Conservation (phyloP, 768 basidiomycete species). For the Tricholoma furcatifolium region DNA sequence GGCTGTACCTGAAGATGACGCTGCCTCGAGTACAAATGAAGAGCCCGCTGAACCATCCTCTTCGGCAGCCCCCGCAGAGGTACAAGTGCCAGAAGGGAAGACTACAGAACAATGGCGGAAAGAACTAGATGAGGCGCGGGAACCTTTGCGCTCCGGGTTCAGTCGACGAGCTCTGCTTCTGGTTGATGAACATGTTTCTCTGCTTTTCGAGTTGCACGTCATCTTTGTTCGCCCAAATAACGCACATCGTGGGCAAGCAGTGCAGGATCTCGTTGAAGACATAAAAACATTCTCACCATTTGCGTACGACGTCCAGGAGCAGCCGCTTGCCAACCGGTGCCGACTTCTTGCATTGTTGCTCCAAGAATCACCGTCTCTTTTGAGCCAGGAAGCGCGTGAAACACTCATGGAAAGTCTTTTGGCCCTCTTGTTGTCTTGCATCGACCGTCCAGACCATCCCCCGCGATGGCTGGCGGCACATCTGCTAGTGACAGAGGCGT, state of each 20-base stretch:
- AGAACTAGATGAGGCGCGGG: slow-evolving; percentile 64
- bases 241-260: slow-evolving; percentile 60
- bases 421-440: slow-evolving; percentile 60
- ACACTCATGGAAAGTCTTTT: slow-evolving; percentile 68
- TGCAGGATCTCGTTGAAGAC: slow-evolving; percentile 75
- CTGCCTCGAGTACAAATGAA: slow-evolving; percentile 22
- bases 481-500: slow-evolving; percentile 81
- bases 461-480: slow-evolving; percentile 90
- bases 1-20: slow-evolving; percentile 24
- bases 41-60: slow-evolving; percentile 27
- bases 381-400: slow-evolving; percentile 51
- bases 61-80: slow-evolving; percentile 13
- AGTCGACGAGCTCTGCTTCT: slow-evolving; percentile 71
- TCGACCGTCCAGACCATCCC: slow-evolving; percentile 49
- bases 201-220: slow-evolving; percentile 85
- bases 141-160: slow-evolving; percentile 62
- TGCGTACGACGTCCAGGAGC: slow-evolving; percentile 70
- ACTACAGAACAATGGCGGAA: slow-evolving; percentile 61
- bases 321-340: slow-evolving; percentile 77
- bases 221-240: slow-evolving; percentile 72
- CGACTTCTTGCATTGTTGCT: slow-evolving; percentile 84
- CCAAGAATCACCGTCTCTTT: slow-evolving; percentile 66
- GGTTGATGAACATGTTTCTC: slow-evolving; percentile 82
- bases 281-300: slow-evolving; percentile 65
- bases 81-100: slow-evolving; percentile 33